These are phyloP conservation scores for Globisporangium nagaii DNA, from an alignment of 352 stramenopile genomes.

Conservation along the genomic window DNA sequence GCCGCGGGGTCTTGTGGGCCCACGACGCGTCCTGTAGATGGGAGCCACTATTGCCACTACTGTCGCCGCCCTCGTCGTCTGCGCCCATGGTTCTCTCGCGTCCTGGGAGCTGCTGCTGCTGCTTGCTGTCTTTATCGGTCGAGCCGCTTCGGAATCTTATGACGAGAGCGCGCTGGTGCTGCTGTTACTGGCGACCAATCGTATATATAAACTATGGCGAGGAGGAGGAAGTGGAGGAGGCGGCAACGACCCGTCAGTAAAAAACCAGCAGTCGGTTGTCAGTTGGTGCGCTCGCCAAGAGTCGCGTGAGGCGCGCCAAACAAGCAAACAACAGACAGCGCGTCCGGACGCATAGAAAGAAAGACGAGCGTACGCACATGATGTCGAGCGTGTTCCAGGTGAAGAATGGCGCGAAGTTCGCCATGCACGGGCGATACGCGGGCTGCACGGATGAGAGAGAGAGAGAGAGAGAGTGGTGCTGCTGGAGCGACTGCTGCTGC, in stretches of 20 bases:
- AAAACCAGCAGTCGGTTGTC: background rate
- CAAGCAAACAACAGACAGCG: background rate
- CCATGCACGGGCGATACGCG: slow-evolving; percentile 10
- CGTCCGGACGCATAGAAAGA: background rate
- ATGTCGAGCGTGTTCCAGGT: slow-evolving; percentile 19
- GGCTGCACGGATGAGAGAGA: background rate
- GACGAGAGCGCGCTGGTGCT: background rate
- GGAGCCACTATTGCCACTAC: slow-evolving; percentile 15
- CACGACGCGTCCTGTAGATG: slow-evolving; percentile 5
- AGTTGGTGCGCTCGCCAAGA: background rate
- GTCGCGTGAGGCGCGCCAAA: background rate
- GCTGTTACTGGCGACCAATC: background rate
- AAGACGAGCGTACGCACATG: slow-evolving; percentile 2
- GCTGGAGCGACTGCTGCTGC: no score
- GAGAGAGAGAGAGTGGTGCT: no score
- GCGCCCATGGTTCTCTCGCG: slow-evolving; percentile 10
- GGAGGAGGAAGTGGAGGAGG: no score
- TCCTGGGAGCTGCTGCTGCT: slow-evolving; percentile 2
- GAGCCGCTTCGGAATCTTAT: slow-evolving; percentile 12
- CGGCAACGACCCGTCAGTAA: background rate
- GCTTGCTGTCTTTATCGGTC: background rate
- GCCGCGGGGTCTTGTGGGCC: background rate
- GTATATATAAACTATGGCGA: slow-evolving; percentile 12
- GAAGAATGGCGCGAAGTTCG: slow-evolving; percentile 17
- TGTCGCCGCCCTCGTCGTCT: slow-evolving; percentile 13